These are phyloP conservation scores for Apiotrichum domesticum DNA, from an alignment of 1,284 basidiomycete species.

Conservation along the genomic window DNA sequence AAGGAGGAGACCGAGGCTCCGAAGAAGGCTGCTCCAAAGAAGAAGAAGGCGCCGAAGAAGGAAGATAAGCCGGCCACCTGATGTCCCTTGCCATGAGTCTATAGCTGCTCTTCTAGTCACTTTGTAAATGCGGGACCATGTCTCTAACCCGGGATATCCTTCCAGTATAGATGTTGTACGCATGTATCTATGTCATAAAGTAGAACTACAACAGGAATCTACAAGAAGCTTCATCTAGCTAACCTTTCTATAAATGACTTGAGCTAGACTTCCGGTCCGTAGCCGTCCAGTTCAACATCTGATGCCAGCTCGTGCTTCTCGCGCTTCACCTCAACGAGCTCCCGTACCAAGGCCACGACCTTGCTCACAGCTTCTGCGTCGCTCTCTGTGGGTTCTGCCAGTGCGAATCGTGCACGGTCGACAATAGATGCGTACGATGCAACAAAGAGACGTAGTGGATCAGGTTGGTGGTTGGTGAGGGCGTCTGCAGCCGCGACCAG, in stretches of 20 bases:
- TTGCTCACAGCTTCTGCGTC: constrained; percentile 64
- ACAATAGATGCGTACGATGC: constrained; percentile 69
- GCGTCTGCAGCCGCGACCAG: constrained; percentile 57
- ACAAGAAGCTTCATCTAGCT: not conserved
- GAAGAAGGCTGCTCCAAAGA: constrained; percentile 2
- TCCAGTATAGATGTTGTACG: constrained; percentile 7
- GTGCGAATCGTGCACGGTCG: constrained; percentile 64
- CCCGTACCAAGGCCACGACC: constrained; percentile 57
- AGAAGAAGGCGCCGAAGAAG: not conserved
- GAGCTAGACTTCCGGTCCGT: not conserved
- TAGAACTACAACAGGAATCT: constrained; percentile 2
- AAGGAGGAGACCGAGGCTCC: not conserved
- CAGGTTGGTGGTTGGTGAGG: constrained; percentile 10
- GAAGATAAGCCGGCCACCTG: not conserved
- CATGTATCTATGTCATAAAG: constrained; percentile 5
- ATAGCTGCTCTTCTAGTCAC: not conserved
- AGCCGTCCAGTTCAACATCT: too few species aligned
- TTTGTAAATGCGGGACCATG: too few species aligned
- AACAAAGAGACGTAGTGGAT: constrained; percentile 57
- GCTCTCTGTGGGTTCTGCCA: constrained; percentile 59
- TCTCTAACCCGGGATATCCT: too few species aligned
- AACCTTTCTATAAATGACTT: not conserved
- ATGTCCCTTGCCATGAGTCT: not conserved
- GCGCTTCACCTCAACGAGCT: constrained; percentile 6
- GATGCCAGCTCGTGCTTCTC: not conserved